Conservation (phyloP, 331 rosid genomes). For the Malus hybrid region DNA sequence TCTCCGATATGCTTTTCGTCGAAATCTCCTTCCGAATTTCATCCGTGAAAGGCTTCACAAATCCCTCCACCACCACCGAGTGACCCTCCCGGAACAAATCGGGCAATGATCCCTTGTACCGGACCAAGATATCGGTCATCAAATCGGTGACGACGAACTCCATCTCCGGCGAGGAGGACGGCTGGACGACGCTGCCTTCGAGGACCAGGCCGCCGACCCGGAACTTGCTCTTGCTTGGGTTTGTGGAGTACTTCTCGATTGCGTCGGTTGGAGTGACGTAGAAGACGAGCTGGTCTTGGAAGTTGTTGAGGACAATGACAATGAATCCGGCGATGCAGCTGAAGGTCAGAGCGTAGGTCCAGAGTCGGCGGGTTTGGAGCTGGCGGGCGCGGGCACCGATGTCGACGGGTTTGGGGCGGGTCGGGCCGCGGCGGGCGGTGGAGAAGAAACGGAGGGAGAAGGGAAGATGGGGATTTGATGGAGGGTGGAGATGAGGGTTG, state of each 20-base stretch:
- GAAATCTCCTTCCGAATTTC: slow-evolving; percentile 49
- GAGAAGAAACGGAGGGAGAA: slow-evolving; percentile 53
- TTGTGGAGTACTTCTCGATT: slow-evolving; percentile 35
- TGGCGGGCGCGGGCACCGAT: slow-evolving; percentile 88
- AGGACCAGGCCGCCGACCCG: slow-evolving; percentile 84
- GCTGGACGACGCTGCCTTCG: slow-evolving; percentile 81
- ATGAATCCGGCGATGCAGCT: slow-evolving; percentile 72
- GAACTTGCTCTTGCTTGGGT: slow-evolving; percentile 72
- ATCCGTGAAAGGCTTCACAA: slow-evolving; percentile 72
- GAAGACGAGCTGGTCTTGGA: slow-evolving; percentile 74
- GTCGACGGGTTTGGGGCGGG: slow-evolving; percentile 46
- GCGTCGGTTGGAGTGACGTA: slow-evolving; percentile 84
- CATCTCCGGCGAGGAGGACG: slow-evolving; percentile 58
- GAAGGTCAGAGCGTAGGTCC: slow-evolving; percentile 70
- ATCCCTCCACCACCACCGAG: slow-evolving; percentile 82
- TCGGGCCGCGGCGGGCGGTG: slow-evolving; percentile 44
- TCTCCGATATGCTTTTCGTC: slow-evolving; percentile 43
- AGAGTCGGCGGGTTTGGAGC: slow-evolving; percentile 75
- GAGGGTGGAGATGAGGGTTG: not conserved
- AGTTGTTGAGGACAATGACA: slow-evolving; percentile 69
- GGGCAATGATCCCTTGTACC: slow-evolving; percentile 64
- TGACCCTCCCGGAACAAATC: slow-evolving; percentile 92
- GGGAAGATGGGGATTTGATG: not conserved
- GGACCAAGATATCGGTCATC: slow-evolving; percentile 74
- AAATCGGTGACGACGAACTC: slow-evolving; percentile 88